These are phyloP conservation scores for Dimargaris xerosporica DNA, from an alignment of 192 early-diverging fungal genomes.

Conservation along the genomic window DNA sequence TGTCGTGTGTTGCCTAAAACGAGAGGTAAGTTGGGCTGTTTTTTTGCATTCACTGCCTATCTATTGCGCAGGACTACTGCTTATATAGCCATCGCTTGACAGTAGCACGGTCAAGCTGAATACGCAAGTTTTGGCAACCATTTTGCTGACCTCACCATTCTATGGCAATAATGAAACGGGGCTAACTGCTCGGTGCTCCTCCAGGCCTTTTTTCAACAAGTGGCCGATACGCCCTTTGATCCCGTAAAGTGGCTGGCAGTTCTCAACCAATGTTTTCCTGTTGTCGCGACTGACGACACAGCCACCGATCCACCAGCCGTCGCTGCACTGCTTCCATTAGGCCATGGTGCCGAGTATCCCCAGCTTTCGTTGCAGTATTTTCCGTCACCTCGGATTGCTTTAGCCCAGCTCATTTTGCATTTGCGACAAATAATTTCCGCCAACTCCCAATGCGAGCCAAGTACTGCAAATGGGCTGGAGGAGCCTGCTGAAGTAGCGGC, in stretches of 20 bases:
- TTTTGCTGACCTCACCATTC: neutral
- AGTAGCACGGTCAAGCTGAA: neutral
- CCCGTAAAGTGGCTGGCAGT: neutral
- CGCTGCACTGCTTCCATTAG: neutral
- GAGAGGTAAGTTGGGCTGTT: too few species aligned
- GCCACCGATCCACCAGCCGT: neutral
- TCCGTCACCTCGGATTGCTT: neutral
- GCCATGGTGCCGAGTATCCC: neutral
- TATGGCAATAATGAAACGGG: neutral
- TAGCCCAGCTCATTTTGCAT: neutral
- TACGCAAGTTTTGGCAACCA: neutral
- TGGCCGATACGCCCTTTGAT: neutral
- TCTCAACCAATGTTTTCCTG: neutral
- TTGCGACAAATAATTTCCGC: neutral
- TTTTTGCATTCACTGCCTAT: neutral
- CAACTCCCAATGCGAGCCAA: too few species aligned
- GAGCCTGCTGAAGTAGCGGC: too few species aligned
- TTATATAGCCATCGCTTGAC: neutral
- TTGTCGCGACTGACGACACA: neutral
- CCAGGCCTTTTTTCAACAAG: neutral
- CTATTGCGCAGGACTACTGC: neutral
- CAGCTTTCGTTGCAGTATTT: neutral
- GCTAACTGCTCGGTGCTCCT: neutral
- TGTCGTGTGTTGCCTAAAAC: too few species aligned
- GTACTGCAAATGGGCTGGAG: too few species aligned